phyloP scores from a whole-genome alignment of 2,329 filamentous ascomycete genomes.

The Penicillium rolfsii region DNA sequence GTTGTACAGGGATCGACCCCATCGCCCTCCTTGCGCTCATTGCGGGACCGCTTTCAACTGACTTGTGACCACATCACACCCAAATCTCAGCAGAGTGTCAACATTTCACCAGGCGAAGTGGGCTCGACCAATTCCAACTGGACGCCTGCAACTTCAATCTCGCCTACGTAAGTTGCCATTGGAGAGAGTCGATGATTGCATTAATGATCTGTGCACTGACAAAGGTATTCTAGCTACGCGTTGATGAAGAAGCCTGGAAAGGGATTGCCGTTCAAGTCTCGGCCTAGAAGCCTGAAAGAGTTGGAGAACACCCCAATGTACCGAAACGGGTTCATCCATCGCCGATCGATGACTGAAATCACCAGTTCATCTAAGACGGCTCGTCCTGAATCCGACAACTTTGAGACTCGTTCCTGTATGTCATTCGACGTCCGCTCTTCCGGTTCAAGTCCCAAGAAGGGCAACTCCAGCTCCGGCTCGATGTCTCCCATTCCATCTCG shows the following conservation, averaged over 20 bases:
- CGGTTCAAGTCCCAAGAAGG: conserved; percentile 47
- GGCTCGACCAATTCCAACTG: conserved; percentile 41
- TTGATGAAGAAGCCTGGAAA: conserved; percentile 44
- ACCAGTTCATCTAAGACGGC: conserved; percentile 43
- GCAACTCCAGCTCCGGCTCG: conserved; percentile 42
- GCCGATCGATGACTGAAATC: conserved; percentile 37
- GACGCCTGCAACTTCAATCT: conserved; percentile 54
- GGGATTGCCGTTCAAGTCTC: conserved; percentile 41
- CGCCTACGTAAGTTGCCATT: conserved; percentile 48
- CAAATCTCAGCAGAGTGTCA: conserved; percentile 46
- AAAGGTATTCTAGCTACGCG: conserved; percentile 38
- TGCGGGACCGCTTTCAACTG: conserved; percentile 41
- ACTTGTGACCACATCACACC: conserved; percentile 47
- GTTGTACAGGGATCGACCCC: conserved; percentile 50
- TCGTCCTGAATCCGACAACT: conserved; percentile 36
- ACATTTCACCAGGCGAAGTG: conserved; percentile 44
- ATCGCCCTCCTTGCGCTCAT: conserved; percentile 44
- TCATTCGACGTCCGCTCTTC: conserved; percentile 36
- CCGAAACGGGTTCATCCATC: conserved; percentile 30
- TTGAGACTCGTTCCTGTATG: conserved; percentile 39
- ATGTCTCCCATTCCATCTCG: conserved; percentile 44
- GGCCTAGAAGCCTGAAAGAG: conserved; percentile 42
- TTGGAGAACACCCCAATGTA: conserved; percentile 46
- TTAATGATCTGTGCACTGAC: conserved; percentile 31
- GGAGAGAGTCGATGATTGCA: background rate